These are phyloP conservation scores for Lodderomyces orthopsilosis DNA, from an alignment of 1,139 yeast species.

Conservation along the genomic window DNA sequence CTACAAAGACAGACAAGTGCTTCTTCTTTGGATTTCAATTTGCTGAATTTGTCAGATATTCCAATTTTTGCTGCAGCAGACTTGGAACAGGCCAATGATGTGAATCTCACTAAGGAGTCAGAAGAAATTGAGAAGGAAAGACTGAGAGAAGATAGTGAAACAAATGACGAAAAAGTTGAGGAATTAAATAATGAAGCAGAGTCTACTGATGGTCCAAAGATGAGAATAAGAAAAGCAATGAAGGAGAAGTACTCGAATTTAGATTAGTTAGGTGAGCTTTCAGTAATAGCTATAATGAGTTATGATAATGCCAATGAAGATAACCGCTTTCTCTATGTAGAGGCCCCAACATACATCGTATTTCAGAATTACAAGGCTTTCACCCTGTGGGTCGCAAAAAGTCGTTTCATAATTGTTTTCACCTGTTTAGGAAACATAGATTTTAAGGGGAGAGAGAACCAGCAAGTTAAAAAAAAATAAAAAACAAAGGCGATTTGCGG, in stretches of 20 bases:
- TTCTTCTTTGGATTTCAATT: conserved; percentile 13
- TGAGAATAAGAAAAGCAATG: conserved; percentile 11
- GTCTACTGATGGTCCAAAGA: conserved; percentile 2
- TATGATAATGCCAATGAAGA: background rate
- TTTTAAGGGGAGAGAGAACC: background rate
- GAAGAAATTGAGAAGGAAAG: conserved; percentile 10
- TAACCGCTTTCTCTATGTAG: too few relatives aligned
- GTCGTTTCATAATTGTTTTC: background rate
- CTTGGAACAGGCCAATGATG: conserved; percentile 14
- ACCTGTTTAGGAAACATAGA: background rate
- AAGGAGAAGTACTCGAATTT: conserved; percentile 8
- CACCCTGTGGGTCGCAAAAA: background rate
- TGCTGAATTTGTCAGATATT: conserved; percentile 28
- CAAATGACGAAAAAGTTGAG: conserved; percentile 5
- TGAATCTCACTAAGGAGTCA: conserved; percentile 7
- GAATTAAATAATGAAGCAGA: conserved; percentile 4
- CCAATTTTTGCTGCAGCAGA: conserved; percentile 32
- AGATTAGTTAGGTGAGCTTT: background rate
- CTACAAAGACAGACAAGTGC: conserved; percentile 12
- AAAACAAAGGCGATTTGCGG: background rate
- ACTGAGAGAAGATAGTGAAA: background rate
- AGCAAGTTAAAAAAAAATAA: background rate
- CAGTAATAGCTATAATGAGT: background rate
- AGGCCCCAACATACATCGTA: too few relatives aligned
- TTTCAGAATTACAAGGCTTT: conserved; percentile 1